Evolutionary conservation across 2,329 filamentous ascomycete genomes (phyloP).

Genomic region (Zymoseptoria tritici): DNA sequence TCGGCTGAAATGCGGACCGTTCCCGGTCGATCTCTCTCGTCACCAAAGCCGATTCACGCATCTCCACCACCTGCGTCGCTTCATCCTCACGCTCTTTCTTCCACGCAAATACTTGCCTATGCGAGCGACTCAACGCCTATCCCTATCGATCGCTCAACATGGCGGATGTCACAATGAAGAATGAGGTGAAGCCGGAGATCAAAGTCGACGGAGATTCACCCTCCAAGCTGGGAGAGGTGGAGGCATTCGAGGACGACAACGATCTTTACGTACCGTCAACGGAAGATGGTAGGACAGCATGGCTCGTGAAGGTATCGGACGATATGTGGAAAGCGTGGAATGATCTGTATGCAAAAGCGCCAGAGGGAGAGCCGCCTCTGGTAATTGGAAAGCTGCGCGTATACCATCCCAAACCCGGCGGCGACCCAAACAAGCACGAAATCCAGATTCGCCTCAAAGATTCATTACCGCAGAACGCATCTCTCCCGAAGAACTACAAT

Average conservation of each 20-base stretch:
- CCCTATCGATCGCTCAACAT: neutral
- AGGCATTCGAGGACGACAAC: constrained; percentile 29
- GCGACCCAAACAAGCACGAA: constrained; percentile 19
- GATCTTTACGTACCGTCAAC: constrained; percentile 24
- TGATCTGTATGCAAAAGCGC: constrained; percentile 63
- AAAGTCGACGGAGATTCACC: constrained; percentile 13
- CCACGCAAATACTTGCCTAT: neutral
- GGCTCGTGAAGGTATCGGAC: constrained; percentile 70
- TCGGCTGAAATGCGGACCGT: neutral
- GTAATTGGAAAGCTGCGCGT: constrained; percentile 67
- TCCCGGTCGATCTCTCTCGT: neutral
- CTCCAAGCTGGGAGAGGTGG: constrained; percentile 22
- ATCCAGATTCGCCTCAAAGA: constrained; percentile 62
- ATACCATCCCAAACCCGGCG: constrained; percentile 12
- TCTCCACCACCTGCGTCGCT: neutral
- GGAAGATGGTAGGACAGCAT: constrained; percentile 32
- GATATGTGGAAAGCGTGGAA: constrained; percentile 76
- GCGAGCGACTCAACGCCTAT: neutral
- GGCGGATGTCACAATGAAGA: neutral
- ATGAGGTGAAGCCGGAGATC: constrained; percentile 18
- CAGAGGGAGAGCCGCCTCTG: constrained; percentile 50
- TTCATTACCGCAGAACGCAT: constrained; percentile 58
- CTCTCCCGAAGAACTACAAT: constrained; percentile 82
- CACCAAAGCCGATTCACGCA: neutral
- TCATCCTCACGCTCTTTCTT: neutral